Percentiles rank a stretch among this genome's conserved stretches.
phyloP scores from a whole-genome alignment of 495 filamentous ascomycete genomes.

The Hyaloscypha hepaticicola region DNA sequence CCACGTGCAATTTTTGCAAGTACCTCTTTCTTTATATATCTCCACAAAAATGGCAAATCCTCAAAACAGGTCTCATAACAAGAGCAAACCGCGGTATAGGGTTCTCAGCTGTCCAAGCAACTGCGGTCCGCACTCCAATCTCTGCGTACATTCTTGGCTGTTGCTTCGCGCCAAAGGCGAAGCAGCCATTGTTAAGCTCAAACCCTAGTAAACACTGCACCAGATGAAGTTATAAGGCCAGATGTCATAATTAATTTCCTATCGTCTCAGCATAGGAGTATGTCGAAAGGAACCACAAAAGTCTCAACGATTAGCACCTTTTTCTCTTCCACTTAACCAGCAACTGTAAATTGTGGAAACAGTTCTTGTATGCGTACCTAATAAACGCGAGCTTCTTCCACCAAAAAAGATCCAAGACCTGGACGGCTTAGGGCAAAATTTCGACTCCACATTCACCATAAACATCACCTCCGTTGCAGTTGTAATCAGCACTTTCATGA shows the following conservation, averaged over 20 bases:
- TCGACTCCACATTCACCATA: constrained; percentile 31
- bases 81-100: constrained; percentile 42
- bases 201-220: constrained; percentile 25
- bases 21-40: not conserved
- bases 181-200: constrained; percentile 26
- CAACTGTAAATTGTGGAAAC: not conserved
- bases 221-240: constrained; percentile 34
- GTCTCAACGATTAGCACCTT: constrained; percentile 36
- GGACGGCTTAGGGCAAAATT: constrained; percentile 23
- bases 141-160: constrained; percentile 36
- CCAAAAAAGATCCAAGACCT: constrained; percentile 15
- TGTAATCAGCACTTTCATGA: constrained; percentile 33
- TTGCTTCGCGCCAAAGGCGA: constrained; percentile 27
- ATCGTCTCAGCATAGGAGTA: constrained; percentile 40
- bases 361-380: constrained; percentile 42
- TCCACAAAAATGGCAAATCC: constrained; percentile 19
- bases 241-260: constrained; percentile 35
- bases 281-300: constrained; percentile 48
- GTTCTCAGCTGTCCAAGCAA: constrained; percentile 36
- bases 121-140: constrained; percentile 30
- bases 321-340: not conserved
- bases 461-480: constrained; percentile 35
- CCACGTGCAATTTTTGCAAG: not conserved
- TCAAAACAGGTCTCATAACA: constrained; percentile 38
- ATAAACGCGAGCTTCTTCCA: constrained; percentile 37